These are phyloP conservation scores for Collariella sp. DNA, from an alignment of 495 filamentous ascomycete species.

Conservation along the genomic window DNA sequence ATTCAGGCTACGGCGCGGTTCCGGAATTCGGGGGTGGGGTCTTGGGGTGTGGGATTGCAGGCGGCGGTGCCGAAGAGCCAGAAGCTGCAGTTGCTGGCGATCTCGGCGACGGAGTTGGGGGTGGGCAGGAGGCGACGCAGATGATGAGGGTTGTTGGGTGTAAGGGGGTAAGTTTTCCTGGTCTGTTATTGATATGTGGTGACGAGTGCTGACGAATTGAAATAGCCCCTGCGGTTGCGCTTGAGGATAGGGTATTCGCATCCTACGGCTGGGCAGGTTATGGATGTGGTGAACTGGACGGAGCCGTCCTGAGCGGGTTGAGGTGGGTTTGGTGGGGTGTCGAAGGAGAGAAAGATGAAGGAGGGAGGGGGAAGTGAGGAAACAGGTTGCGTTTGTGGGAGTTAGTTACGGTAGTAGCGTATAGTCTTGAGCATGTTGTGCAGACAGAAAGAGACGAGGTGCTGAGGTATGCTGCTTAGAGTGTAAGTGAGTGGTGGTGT, in stretches of 20 bases:
- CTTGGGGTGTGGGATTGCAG: conserved; percentile 73
- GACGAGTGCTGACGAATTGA: conserved; percentile 25
- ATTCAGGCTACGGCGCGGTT: conserved; percentile 78
- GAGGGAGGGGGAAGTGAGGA: not conserved
- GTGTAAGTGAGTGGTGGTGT: too few relatives aligned
- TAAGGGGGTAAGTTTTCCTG: conserved; percentile 62
- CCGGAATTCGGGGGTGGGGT: conserved; percentile 51
- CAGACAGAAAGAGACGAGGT: too few relatives aligned
- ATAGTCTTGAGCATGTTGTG: too few relatives aligned
- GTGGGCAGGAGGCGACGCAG: conserved; percentile 74
- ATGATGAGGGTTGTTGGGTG: conserved; percentile 74
- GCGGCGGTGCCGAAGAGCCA: conserved; percentile 95
- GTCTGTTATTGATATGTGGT: too few relatives aligned
- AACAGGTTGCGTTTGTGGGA: not conserved
- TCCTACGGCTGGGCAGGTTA: conserved; percentile 57
- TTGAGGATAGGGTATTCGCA: conserved; percentile 75
- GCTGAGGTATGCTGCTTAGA: too few relatives aligned
- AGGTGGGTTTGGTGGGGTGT: not conserved
- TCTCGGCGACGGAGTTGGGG: conserved; percentile 67
- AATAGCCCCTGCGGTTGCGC: conserved; percentile 59
- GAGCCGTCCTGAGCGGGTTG: conserved; percentile 55
- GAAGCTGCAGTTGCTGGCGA: conserved; percentile 79
- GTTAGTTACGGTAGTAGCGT: too few relatives aligned
- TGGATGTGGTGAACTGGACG: conserved; percentile 93
- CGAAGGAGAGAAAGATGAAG: not conserved